Evolutionary conservation across 2,329 filamentous ascomycete genomes (phyloP), one percentile per base, ranked within the genome.

Genomic region (Colletotrichum sp.): DNA sequence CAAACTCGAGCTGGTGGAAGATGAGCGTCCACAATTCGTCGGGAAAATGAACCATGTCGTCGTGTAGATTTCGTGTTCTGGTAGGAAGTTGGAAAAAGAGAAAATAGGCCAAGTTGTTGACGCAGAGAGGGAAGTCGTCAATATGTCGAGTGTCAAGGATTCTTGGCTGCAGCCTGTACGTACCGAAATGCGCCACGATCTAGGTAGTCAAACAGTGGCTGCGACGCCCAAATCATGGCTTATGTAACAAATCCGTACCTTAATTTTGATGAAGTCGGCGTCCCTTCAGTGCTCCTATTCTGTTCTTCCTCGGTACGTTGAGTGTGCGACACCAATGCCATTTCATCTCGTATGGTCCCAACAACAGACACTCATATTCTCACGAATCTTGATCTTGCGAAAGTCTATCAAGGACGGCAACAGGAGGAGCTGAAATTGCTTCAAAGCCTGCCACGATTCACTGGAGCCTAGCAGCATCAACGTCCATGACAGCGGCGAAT

Each of bases 21-120:
- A 65, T 24, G n/a, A 34, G 29, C 27, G 43, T 54, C 62, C 62
- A 65, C 3, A 65, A n/a, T 15, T 65, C 38, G 43, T 65, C 43
- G 43, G 62, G 62, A 55, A 65, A 47, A 54, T 55, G 29, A 15
- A 21, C 38, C 43, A 65, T 51, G 27, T 27, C 33, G 62, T 21
- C 11, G n/a, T 51, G 12, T 0, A 8, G 3, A 21, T 24, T 1
- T 15, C 13, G 11, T 47, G 12, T 21, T 8, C 0, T 2, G 12
- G 12, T 2, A 51, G 0, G 43, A 21, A 2, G n/a, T 51, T 51
- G n/a, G n/a, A 15, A 21, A 51, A 12, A 51, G 21, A 51, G 43
- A 21, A n/a, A 4, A 9, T 18, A 1, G 0, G 43, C 43, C 12
- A 51, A 51, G 12, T n/a, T 13, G n/a, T 13, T 4, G 43, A 51